Base-by-base conservation (phyloP, 495 filamentous ascomycete species). In the Penicillium subrubescens region DNA sequence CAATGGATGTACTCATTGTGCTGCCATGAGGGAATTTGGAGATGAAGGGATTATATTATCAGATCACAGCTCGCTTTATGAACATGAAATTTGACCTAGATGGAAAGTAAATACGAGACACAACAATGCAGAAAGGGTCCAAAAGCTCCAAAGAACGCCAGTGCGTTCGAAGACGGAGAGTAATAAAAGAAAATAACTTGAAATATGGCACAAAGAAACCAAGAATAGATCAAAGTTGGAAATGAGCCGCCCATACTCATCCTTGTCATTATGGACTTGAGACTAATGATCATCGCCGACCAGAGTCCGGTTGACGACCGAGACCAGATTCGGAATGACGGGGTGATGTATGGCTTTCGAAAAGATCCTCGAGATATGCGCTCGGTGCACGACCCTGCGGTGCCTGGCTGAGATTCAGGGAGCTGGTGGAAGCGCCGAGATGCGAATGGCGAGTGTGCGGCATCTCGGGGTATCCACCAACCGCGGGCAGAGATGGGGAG, bases 311-410 rank as follows among this genome's bases (percentile, higher is more conserved):
- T 0, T 41, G 54, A 27, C 35, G 51, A 54, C 31, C 51, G 8
- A 54, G 67, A 48, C 63, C 62, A 25, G 62, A 65, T 11, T 62
- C 65, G 8, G 57, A 55, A 25, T 68, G 37, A 14, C 61, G 68
- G 37, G 65, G 67, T 15, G 77, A 77, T 27, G 71, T 57, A 70
- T 89, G 88, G 63, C 80, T 87, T 71, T 94, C 93, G 72, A 99
- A 91, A 61, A 99, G 70, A 80, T 98, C 95, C 62, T 99, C 94
- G 46, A 99, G 77, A 72, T 94, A 97, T 46, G 94, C 91, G 76
- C 93, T 97, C 12, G 95, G 95, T 31, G 93, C 92, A 44, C 95
- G 82, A 41, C 87, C 88, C 50, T 88, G 87, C 23, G 84, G 83
- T n/a, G 89, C 85, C 25, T 85, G 79, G 67, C 81, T 86, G 53